Evolutionary conservation across 306 rosid genomes (phyloP), one percentile per base, ranked within the genome.

Genomic region (Cicer arietinum): DNA sequence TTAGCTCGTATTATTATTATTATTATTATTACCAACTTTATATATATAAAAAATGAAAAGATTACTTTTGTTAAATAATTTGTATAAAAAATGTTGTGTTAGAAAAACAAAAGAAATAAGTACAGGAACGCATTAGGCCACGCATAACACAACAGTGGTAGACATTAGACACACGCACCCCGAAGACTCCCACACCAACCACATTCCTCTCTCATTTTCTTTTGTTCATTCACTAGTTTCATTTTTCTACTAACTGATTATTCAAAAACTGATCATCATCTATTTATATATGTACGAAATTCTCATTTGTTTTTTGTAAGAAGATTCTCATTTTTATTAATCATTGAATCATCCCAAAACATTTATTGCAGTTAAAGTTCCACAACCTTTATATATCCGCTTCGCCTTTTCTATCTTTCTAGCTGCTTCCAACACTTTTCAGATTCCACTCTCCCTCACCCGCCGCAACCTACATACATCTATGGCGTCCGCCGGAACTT

Each of bases 401-500:
- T 22, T 22, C 25, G 25, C 25, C 25, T 22, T 22, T 22, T 22
- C 25, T 22, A 22, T 25, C 43, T 4, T 22, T 17, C 1, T 4
- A 4, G 8, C 51, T 66, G 39, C 12, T 39, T 10, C 64, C 0
- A 67, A 4, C 54, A 69, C 73, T 50, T 16, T 17, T 40, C 17
- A 48, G 22, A 64, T 30, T 79, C 44, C 20, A 75, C 60, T 68
- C 42, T 25, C 60, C 65, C 11, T 60, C 10, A 60, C 43, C 11
- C 44, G 58, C 70, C 67, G 7, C 16, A 7, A n/a, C 8, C 47
- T 0, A 63, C 53, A 1, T 3, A 25, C 35, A 7, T 9, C 50
- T 68, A 91, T 91, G 96, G 80, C 90, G 41, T 59, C 81, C 67
- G 10, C 84, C 56, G 86, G 83, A 46, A 57, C 84, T 48, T 53